A percentile compares a stretch with the other conserved stretches of the same genome.
Conservation (phyloP, 2,329 filamentous ascomycete genomes). For the Boeremia exigua region DNA sequence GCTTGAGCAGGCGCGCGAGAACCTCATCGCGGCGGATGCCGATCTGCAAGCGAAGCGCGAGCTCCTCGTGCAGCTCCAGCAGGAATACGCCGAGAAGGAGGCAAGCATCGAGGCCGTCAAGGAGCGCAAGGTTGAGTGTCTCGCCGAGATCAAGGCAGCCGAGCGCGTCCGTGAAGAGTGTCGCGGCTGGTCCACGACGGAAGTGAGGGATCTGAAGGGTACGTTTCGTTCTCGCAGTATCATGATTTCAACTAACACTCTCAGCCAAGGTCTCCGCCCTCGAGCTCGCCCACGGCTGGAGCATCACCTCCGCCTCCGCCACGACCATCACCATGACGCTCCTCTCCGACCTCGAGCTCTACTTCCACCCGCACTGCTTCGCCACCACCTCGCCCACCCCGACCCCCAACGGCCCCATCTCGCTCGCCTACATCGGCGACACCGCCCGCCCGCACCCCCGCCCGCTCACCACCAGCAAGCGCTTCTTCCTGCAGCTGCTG, state of each 20-base stretch:
- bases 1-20: slow-evolving; percentile 73
- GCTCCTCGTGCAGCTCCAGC: slow-evolving; percentile 70
- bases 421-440: slow-evolving; percentile 72
- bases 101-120: slow-evolving; percentile 66
- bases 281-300: slow-evolving; percentile 73
- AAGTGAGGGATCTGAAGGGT: slow-evolving; percentile 82
- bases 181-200: slow-evolving; percentile 83
- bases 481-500: slow-evolving; percentile 77
- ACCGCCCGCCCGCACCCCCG: slow-evolving; percentile 60
- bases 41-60: slow-evolving; percentile 74
- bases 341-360: slow-evolving; percentile 72
- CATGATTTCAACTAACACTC: slow-evolving; percentile 45
- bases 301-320: slow-evolving; percentile 67
- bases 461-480: slow-evolving; percentile 68
- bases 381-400: slow-evolving; percentile 51
- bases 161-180: slow-evolving; percentile 87
- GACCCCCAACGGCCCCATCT: slow-evolving; percentile 58
- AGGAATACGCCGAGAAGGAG: slow-evolving; percentile 72
- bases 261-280: slow-evolving; percentile 69
- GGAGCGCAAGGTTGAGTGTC: slow-evolving; percentile 71
- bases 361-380: slow-evolving; percentile 72
- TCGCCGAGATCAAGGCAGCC: slow-evolving; percentile 79
- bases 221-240: slow-evolving; percentile 19
- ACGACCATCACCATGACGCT: slow-evolving; percentile 74
- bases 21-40: slow-evolving; percentile 67